Percentiles rank a stretch among this genome's conserved stretches.
These are phyloP conservation scores for Fusarium heterosporum DNA, from an alignment of 2,329 filamentous ascomycete species.

Conservation along the genomic window DNA sequence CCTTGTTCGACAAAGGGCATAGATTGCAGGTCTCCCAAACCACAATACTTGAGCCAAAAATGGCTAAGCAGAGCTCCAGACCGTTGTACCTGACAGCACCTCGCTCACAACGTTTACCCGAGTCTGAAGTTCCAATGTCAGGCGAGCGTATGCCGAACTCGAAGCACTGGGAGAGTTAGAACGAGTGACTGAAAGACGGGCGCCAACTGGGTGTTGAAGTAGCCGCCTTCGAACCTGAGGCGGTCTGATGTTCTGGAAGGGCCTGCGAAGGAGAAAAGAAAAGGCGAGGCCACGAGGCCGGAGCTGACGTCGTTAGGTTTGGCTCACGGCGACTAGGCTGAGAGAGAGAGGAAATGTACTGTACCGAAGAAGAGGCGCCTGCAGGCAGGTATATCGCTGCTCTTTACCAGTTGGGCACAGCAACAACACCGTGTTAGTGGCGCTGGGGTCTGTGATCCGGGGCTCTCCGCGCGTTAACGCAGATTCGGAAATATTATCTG, in stretches of 20 bases:
- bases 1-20: conserved; percentile 37
- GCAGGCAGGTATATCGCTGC: conserved; percentile 51
- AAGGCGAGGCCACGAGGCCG: conserved; percentile 46
- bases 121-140: conserved; percentile 7
- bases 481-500: conserved; percentile 64
- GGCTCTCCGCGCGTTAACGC: conserved; percentile 60
- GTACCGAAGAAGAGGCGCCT: conserved; percentile 45
- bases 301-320: conserved; percentile 46
- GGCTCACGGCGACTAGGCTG: conserved; percentile 42
- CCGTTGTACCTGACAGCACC: conserved; percentile 17
- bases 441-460: conserved; percentile 54
- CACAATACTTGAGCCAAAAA: conserved; percentile 29
- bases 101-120: conserved; percentile 15
- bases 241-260: conserved; percentile 39
- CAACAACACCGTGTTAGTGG: conserved; percentile 51
- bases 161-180: conserved; percentile 20
- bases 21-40: conserved; percentile 34
- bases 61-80: conserved; percentile 16
- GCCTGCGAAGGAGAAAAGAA: conserved; percentile 40
- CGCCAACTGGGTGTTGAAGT: conserved; percentile 18
- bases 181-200: conserved; percentile 32
- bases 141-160: conserved; percentile 13
- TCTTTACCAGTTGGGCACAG: conserved; percentile 49
- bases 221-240: conserved; percentile 20
- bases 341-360: conserved; percentile 44